Evolutionary conservation across 345 rosid species (phyloP), one percentile per base, ranked within the genome.

Genomic region (Brassica juncea): DNA sequence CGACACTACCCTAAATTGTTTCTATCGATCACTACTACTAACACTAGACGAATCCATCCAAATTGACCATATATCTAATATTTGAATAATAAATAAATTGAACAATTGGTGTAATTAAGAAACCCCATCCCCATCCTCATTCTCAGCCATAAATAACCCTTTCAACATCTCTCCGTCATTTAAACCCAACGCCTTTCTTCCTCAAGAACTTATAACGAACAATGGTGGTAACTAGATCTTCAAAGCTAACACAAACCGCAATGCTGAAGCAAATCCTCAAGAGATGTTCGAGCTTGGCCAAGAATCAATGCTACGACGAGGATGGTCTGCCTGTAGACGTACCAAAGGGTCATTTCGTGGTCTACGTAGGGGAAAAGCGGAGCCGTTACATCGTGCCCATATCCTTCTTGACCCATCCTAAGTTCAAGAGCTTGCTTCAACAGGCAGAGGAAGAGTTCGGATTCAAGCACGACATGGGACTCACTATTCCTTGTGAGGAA

Each of bases 381-480:
- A 87, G 88, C 14, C 88, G 99, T 80, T 87, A 90, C 87, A 90
- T 95, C 44, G 90, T 95, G n/a, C 98, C 99, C 0, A 93, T 95
- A 84, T 88, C 98, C 1, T 87, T 91, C 82, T 80, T 95, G 84
- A 80, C 79, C 63, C 89, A 86, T 73, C 97, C 99, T 6, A 86
- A 90, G 76, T 95, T 95, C 74, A 97, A 89, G 81, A 82, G 81
- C 83, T 75, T 95, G 66, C 98, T 95, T 78, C 85, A 85, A 74
- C 88, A 73, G 52, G 97, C 99, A 2, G 99, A 95, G 73, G 99
- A 95, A 59, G 99, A 95, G 85, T 95, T 93, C 8, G 99, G 99
- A 1, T 95, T 93, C 30, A 88, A 87, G 73, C 96, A 95, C 67
- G 90, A 90, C 16, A 91, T 91, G 97, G 98, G 99, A 10, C 86